These are phyloP conservation scores for Dianthus caryophyllus DNA, from an alignment of 148 eudicot species.

Conservation along the genomic window DNA sequence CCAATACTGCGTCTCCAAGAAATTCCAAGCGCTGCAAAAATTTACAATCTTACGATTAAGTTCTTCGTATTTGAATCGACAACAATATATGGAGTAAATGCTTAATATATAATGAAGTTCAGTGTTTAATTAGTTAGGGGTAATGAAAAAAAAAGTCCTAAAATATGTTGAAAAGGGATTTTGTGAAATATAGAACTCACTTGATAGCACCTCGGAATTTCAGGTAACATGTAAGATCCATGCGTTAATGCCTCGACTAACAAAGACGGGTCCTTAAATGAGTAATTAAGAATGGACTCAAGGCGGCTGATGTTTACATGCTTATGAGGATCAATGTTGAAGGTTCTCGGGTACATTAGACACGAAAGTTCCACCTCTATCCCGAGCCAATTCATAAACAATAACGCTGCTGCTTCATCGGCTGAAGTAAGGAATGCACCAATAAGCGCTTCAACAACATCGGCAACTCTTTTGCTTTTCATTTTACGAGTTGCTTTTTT, in stretches of 20 bases:
- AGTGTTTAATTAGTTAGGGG: too few relatives aligned
- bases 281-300: slow-evolving; percentile 51
- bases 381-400: slow-evolving; percentile 81
- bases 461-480: slow-evolving; percentile 73
- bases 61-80: neutral
- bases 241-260: slow-evolving; percentile 87
- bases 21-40: slow-evolving; percentile 75
- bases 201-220: slow-evolving; percentile 86
- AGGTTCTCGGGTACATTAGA: slow-evolving; percentile 31
- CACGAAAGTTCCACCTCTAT: slow-evolving; percentile 48
- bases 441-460: slow-evolving; percentile 88
- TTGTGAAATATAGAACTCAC: slow-evolving; percentile 30
- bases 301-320: slow-evolving; percentile 39
- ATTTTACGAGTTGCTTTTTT: slow-evolving; percentile 34
- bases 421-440: slow-evolving; percentile 71
- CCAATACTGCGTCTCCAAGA: slow-evolving; percentile 84
- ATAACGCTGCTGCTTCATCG: slow-evolving; percentile 64
- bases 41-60: too few relatives aligned
- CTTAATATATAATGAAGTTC: too few relatives aligned
- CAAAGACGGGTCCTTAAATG: slow-evolving; percentile 59
- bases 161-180: neutral
- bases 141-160: neutral
- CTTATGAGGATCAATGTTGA: slow-evolving; percentile 35
- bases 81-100: too few relatives aligned
- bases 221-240: slow-evolving; percentile 85